Percentiles rank a stretch among this genome's conserved stretches.
phyloP scores from a whole-genome alignment of 768 basidiomycete genomes.

The Leccinum disarticulatum region DNA sequence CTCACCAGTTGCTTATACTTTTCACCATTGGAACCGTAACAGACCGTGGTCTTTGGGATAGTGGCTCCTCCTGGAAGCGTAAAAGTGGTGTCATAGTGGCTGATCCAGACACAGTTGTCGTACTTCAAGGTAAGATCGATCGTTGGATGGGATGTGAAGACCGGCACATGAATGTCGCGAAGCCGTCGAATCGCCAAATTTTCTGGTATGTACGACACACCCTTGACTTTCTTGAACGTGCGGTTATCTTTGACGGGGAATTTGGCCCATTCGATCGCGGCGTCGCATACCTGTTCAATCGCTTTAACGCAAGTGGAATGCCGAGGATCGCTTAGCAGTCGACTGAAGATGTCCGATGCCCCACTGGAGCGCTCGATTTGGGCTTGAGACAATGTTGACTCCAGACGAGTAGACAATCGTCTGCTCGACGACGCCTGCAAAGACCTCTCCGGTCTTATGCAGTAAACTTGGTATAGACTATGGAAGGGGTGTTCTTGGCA shows the following conservation, averaged over 20 bases:
- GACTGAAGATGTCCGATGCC: conserved; percentile 60
- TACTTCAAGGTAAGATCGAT: conserved; percentile 74
- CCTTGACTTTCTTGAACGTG: conserved; percentile 23
- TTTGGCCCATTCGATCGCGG: conserved; percentile 74
- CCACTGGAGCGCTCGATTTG: conserved; percentile 63
- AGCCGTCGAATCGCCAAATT: conserved; percentile 48
- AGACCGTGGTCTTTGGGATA: conserved; percentile 76
- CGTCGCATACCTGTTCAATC: conserved; percentile 61
- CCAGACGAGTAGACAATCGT: conserved; percentile 48
- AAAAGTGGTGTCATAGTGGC: conserved; percentile 58
- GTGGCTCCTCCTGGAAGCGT: conserved; percentile 74
- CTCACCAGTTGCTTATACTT: conserved; percentile 80
- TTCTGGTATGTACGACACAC: conserved; percentile 44
- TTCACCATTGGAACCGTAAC: conserved; percentile 63
- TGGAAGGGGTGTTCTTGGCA: conserved; percentile 93
- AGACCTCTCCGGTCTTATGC: conserved; percentile 49
- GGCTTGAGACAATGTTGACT: conserved; percentile 34
- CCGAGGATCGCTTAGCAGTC: conserved; percentile 45
- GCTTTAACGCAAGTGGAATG: conserved; percentile 43
- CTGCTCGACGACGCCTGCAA: conserved; percentile 26
- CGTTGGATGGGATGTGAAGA: conserved; percentile 70
- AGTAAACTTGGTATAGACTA: conserved; percentile 85
- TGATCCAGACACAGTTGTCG: conserved; percentile 65
- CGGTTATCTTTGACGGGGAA: conserved; percentile 46
- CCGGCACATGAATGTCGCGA: conserved; percentile 66